Evolutionary conservation across 352 stramenopile species (phyloP), one percentile per base, ranked within the genome.

Genomic region (Blastocystis hominis): DNA sequence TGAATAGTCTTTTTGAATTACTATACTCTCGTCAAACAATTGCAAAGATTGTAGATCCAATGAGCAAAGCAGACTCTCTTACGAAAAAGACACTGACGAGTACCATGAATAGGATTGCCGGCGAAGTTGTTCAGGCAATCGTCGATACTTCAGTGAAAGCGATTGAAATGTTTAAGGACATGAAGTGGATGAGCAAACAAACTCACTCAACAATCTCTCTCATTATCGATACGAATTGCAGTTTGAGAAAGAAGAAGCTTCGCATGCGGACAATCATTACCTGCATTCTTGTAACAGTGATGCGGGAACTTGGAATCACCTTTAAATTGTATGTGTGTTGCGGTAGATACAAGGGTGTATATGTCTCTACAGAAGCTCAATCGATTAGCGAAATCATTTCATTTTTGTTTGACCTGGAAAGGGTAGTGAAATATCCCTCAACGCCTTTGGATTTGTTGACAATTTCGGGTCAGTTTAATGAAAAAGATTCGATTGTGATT

Each of bases 361-460:
- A 50, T 13, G 40, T 80, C 15, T 13, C 20, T 15, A 36, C 42
- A 20, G 47, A 77, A 64, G 30, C 5, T 15, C 20, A 34, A 24
- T 69, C 70, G 6, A 4, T 80, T 15, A 24, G 30, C 17, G 10
- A 62, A 13, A 13, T 70, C 6, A 13, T 80, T 13, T 80, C 44
- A 13, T 5, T 70, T n/a, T 9, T 77, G 20, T 80, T 34, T 80
- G 70, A 80, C n/a, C 3, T 64, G 0, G 70, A 80, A 34, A n/a
- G n/a, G n/a, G n/a, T n/a, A n/a, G n/a, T n/a, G n/a, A n/a, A n/a
- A n/a, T n/a, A n/a, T n/a, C n/a, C 70, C 40, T 80, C 70, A 17
- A 80, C 70, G 7, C 70, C 70, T 77, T 30, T 80, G 40, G 70
- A 80, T 64, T n/a, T 80, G 10, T 0, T 80, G 15, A 40, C 36